A percentile compares a stretch with the other conserved stretches of the same genome.
phyloP scores from a whole-genome alignment of 2,329 filamentous ascomycete genomes.

The Pyrenophora graminea region DNA sequence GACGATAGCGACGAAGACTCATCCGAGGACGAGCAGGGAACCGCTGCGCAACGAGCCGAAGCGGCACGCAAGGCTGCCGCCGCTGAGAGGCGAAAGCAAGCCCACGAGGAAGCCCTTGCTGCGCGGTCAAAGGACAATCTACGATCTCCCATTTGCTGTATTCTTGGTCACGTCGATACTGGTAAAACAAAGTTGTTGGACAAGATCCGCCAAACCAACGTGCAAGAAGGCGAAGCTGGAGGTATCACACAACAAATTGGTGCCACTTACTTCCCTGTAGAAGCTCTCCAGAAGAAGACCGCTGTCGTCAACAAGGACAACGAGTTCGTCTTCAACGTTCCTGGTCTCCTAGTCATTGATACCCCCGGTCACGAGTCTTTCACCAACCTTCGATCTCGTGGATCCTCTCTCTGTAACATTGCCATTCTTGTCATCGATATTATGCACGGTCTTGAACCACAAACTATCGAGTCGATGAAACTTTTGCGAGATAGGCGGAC shows the following conservation, averaged over 20 bases:
- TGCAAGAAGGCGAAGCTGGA: constrained; percentile 98
- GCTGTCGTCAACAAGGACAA: constrained; percentile 89
- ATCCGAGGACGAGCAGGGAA: constrained; percentile 72
- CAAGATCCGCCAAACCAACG: constrained; percentile 97
- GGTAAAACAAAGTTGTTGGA: constrained; percentile 99
- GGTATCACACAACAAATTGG: constrained; percentile 99
- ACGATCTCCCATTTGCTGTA: constrained; percentile 98
- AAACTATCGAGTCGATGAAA: constrained; percentile 96
- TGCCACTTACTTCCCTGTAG: constrained; percentile 97
- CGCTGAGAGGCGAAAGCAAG: constrained; percentile 83
- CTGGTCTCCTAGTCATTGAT: constrained; percentile 94
- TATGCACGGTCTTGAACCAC: constrained; percentile 97
- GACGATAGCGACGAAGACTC: constrained; percentile 60
- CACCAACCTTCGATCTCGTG: constrained; percentile 94
- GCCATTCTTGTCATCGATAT: constrained; percentile 99
- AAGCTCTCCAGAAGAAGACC: constrained; percentile 90
- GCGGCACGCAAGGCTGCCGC: constrained; percentile 84
- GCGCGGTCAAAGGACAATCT: constrained; percentile 92
- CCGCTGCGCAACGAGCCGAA: constrained; percentile 73
- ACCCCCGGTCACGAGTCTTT: constrained; percentile 99
- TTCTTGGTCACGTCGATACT: constrained; percentile 99
- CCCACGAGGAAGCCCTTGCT: constrained; percentile 87
- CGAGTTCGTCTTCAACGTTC: constrained; percentile 94
- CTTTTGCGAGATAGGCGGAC: constrained; percentile 91
- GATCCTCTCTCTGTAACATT: constrained; percentile 98